Conservation (phyloP, 1,139 yeast species). For the Taphrina communis region DNA sequence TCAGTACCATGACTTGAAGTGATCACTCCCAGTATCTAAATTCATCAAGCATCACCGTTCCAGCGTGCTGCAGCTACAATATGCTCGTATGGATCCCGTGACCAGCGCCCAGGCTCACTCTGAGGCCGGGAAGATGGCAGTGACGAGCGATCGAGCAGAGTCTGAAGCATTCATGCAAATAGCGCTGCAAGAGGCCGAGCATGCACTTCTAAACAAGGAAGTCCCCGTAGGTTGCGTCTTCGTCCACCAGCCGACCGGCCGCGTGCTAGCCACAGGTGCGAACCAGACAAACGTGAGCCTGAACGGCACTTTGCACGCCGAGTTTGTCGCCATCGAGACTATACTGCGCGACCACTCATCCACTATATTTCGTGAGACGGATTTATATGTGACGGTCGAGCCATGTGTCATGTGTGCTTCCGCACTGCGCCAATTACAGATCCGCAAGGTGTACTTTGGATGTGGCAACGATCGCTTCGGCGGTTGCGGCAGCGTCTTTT, state of each 20-base stretch:
- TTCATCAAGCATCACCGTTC: no score
- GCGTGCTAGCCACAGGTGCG: constrained; percentile 76
- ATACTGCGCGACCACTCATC: constrained; percentile 54
- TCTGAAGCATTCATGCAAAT: constrained; percentile 16
- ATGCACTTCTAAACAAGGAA: constrained; percentile 64
- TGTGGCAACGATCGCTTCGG: constrained; percentile 96
- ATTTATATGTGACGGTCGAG: constrained; percentile 90
- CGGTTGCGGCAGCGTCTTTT: constrained; percentile 87
- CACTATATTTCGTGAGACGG: constrained; percentile 58
- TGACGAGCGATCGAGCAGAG: background rate
- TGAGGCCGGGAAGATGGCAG: no score
- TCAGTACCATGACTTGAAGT: background rate
- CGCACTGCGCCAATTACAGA: constrained; percentile 79
- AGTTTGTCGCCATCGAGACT: constrained; percentile 75
- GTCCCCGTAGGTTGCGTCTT: constrained; percentile 79
- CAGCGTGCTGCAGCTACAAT: no score
- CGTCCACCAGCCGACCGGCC: constrained; percentile 55
- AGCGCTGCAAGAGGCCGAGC: constrained; percentile 55
- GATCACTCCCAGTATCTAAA: no score
- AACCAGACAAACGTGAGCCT: constrained; percentile 87
- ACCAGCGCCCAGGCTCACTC: no score
- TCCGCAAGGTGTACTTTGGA: constrained; percentile 78
- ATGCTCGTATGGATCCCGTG: no score
- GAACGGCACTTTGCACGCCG: constrained; percentile 86
- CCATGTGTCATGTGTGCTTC: constrained; percentile 99